Evolutionary conservation across 2,329 filamentous ascomycete species (phyloP), one percentile per base, ranked within the genome.

Genomic region (Diaporthe ampelina): DNA sequence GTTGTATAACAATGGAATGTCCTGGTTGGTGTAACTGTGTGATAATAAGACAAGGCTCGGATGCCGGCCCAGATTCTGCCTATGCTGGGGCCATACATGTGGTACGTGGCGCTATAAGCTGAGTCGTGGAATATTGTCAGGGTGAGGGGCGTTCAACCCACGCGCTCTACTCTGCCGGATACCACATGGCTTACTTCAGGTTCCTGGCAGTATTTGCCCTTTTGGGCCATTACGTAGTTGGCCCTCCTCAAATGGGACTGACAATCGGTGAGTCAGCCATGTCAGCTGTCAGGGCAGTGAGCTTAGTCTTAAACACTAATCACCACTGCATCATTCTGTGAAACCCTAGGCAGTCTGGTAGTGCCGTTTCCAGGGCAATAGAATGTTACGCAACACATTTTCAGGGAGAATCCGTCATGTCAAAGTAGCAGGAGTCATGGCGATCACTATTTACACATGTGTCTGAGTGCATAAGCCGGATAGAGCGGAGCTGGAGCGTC

Each of bases 41-140:
- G 21, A 37, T 24, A 24, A 26, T 43, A 10, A 43, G 35, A 61
- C 57, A 43, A 19, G 15, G 5, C 9, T 21, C 57, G 57, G 35
- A 43, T 43, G 4, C 43, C 57, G 57, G 57, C 37, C 19, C 8
- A 4, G 4, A 32, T 32, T 32, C 29, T 32, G 29, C 29, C 29
- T 32, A 32, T 32, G 29, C 3, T 32, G 29, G 29, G 29, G 6
- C 5, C 24, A 3, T 15, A 17, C n/a, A 8, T 43, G 24, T 26
- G 35, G n/a, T 43, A 61, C 57, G 57, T 61, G 35, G 37, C 57
- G 26, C 35, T 24, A 61, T 61, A 43, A 61, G 57, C 57, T 61
- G 35, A 61, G 19, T 6, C 26, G 21, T 43, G 35, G n/a, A 43
- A 43, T 61, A 43, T 17, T 10, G 26, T 3, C 8, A 19, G 57